Conservation (phyloP, 2,329 filamentous ascomycete genomes). For the Bipolaris gigantea region DNA sequence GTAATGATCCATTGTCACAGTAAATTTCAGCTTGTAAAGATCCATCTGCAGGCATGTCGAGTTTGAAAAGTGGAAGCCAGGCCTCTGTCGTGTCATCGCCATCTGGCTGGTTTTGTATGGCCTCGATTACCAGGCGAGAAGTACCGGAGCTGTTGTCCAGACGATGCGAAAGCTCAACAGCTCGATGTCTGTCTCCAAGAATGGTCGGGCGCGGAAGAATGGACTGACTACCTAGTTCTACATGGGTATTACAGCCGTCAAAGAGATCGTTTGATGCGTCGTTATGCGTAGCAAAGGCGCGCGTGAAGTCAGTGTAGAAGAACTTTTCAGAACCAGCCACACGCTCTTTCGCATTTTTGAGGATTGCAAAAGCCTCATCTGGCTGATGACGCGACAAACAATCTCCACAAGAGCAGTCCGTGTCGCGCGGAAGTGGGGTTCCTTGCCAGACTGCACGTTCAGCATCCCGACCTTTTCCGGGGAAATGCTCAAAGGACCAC, state of each 20-base stretch:
- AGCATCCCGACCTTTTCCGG: slow-evolving; percentile 24
- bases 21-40: slow-evolving; percentile 23
- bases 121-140: slow-evolving; percentile 26
- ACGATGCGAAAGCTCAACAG: slow-evolving; percentile 12
- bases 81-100: not conserved
- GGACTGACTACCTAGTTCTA: slow-evolving; percentile 41
- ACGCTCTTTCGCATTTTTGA: slow-evolving; percentile 31
- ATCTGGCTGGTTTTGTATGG: not conserved
- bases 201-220: slow-evolving; percentile 29
- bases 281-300: slow-evolving; percentile 32
- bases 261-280: slow-evolving; percentile 19
- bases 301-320: slow-evolving; percentile 46
- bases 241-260: slow-evolving; percentile 21
- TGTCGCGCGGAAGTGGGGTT: slow-evolving; percentile 21
- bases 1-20: slow-evolving; percentile 8
- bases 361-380: slow-evolving; percentile 32
- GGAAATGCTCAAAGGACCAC: slow-evolving; percentile 53
- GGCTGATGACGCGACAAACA: slow-evolving; percentile 19
- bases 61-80: slow-evolving; percentile 35
- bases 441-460: slow-evolving; percentile 46
- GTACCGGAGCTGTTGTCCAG: slow-evolving; percentile 12
- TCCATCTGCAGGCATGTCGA: slow-evolving; percentile 38
- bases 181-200: not conserved
- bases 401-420: slow-evolving; percentile 42
- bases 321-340: slow-evolving; percentile 41